Base-by-base conservation (phyloP, 805 yeast genomes). In the Kuraishia piskuri region DNA sequence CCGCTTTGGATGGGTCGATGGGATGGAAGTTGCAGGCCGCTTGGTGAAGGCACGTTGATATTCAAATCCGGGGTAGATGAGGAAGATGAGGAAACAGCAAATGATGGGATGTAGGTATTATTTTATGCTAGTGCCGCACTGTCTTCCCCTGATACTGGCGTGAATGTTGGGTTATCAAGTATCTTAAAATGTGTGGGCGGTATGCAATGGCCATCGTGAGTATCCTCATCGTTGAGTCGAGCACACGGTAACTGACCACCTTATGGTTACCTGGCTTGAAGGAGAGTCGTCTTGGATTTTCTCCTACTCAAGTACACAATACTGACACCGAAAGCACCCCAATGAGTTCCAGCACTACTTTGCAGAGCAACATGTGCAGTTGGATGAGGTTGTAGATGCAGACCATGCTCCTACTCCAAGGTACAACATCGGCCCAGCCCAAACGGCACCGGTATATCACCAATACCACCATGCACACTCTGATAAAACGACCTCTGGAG, bases 351-450 rank as follows among this genome's bases (percentile, higher is more conserved):
- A 70, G 3, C 72, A 70, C 50, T 74, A 72, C 57, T 77, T 68
- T 57, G 64, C 59, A 1, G 55, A 53, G 40, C 53, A 63, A 21
- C 52, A 62, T 12, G 63, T 70, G 1, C 50, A 52, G 1, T 60
- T 68, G 0, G 71, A 68, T 47, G 53, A 58, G 1, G 58, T 66
- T 9, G 50, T 52, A 3, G 62, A 62, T 31, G 57, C 56, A 1
- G 59, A 60, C 0, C 48, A 49, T 1, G 68, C 69, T 31, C 40
- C 40, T 8, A 49, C 55, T 0, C 70, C 74, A 2, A 69, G 82
- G 7, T 84, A 75, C 62, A 86, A 86, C 58, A 72, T 86, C 1
- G 80, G 83, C 0, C 94, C 92, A 0, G 82, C 87, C 2, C 68
- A 71, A 44, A 58, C 57, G 14, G 80, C 73, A 0, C 86, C 74